A percentile compares a stretch with the other conserved stretches of the same genome.
Conservation (phyloP, 108 stramenopile species). For the Nitzschia sp. region DNA sequence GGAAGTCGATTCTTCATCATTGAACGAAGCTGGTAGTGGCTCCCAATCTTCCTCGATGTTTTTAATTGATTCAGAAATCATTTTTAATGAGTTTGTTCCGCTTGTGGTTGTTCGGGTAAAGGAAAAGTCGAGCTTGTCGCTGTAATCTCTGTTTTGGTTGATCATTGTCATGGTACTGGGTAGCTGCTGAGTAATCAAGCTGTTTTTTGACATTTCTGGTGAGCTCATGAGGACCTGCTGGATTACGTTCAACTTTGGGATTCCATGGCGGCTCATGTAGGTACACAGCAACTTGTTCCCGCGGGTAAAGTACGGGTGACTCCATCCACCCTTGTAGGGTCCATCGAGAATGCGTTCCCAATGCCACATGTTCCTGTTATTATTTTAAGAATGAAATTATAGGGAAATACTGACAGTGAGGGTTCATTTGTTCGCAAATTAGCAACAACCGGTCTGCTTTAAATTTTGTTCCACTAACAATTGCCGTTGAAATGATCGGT, state of each 20-base stretch:
- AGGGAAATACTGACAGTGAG: too few species aligned
- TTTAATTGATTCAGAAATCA: background rate
- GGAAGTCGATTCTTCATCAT: background rate
- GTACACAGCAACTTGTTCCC: slow-evolving; percentile 17
- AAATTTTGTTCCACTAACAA: slow-evolving; percentile 37
- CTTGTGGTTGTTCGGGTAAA: background rate
- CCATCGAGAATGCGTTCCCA: slow-evolving; percentile 65
- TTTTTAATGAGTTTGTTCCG: too few species aligned
- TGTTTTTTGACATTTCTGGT: background rate
- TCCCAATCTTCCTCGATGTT: background rate
- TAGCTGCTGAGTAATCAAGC: too few species aligned
- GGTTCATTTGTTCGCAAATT: too few species aligned
- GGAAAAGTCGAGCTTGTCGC: background rate
- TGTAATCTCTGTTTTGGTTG: background rate
- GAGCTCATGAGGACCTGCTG: background rate
- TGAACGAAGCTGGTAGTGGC: background rate
- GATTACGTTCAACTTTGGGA: background rate
- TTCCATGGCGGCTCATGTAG: slow-evolving; percentile 19
- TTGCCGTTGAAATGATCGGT: slow-evolving; percentile 71
- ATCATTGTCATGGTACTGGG: background rate
- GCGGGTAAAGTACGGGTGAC: slow-evolving; percentile 22
- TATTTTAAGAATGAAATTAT: too few species aligned
- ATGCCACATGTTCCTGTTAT: slow-evolving; percentile 67
- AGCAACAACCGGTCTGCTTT: too few species aligned
- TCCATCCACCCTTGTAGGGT: slow-evolving; percentile 23